Evolutionary conservation across 495 filamentous ascomycete species (phyloP).

Genomic region (Penicillium arizonense): DNA sequence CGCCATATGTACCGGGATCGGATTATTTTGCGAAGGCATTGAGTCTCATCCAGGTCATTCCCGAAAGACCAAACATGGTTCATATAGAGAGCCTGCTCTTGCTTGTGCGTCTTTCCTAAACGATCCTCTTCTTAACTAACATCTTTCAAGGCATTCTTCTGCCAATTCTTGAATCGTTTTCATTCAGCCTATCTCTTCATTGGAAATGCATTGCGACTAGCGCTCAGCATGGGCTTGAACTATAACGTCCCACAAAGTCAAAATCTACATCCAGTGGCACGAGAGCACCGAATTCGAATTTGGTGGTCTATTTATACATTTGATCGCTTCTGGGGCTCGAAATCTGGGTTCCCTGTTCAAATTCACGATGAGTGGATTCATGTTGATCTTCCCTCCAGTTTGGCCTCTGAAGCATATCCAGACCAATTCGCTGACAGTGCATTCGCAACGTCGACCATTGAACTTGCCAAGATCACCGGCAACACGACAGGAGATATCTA

Average conservation of each 20-base stretch:
- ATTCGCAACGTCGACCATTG: constrained; percentile 28
- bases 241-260: constrained; percentile 38
- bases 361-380: constrained; percentile 40
- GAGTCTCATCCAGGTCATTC: constrained; percentile 31
- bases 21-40: constrained; percentile 34
- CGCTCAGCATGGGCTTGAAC: constrained; percentile 34
- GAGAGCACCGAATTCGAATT: constrained; percentile 36
- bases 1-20: constrained; percentile 29
- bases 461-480: constrained; percentile 33
- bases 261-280: constrained; percentile 29
- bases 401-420: constrained; percentile 19
- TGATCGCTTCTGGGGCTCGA: constrained; percentile 39
- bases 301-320: constrained; percentile 43
- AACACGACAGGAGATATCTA: constrained; percentile 32
- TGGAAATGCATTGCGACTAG: constrained; percentile 33
- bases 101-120: constrained; percentile 20
- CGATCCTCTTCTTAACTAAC: background rate
- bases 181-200: constrained; percentile 34
- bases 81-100: constrained; percentile 37
- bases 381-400: constrained; percentile 31
- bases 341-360: constrained; percentile 32
- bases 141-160: constrained; percentile 31
- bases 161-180: constrained; percentile 36
- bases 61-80: constrained; percentile 35
- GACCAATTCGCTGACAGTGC: constrained; percentile 32